Percentiles rank a stretch among this genome's conserved stretches.
phyloP scores from a whole-genome alignment of 2,329 filamentous ascomycete genomes.

The Exophiala lecanii-corni region DNA sequence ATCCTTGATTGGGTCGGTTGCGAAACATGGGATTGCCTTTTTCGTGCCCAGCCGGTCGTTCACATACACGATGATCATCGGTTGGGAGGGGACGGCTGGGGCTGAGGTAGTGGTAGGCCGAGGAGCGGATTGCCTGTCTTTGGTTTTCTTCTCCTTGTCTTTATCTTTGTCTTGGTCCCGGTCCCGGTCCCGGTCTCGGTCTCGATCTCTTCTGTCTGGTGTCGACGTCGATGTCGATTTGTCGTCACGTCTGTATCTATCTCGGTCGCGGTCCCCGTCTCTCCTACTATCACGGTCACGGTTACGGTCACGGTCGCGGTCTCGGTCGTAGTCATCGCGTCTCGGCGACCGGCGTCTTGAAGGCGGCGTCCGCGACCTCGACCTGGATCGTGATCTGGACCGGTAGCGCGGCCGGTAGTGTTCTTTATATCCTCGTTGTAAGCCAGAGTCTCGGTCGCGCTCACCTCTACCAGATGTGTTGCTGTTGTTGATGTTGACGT shows the following conservation, averaged over 20 bases:
- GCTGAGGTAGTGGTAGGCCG: not conserved
- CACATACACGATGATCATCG: slow-evolving; percentile 90
- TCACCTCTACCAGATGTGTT: slow-evolving; percentile 31
- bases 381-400: slow-evolving; percentile 38
- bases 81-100: slow-evolving; percentile 51
- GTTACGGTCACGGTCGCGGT: not conserved
- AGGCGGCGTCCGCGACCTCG: slow-evolving; percentile 22
- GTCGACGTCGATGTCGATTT: not conserved
- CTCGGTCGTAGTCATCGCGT: not conserved
- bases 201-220: not conserved
- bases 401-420: slow-evolving; percentile 32
- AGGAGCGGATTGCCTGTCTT: slow-evolving; percentile 15
- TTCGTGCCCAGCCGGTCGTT: slow-evolving; percentile 98
- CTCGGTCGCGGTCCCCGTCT: not conserved
- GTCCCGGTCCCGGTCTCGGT: not conserved
- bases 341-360: slow-evolving; percentile 13
- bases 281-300: not conserved
- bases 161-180: not conserved
- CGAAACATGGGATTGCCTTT: slow-evolving; percentile 82
- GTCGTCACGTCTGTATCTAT: not conserved
- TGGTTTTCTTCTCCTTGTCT: slow-evolving; percentile 26
- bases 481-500: slow-evolving; percentile 8
- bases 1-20: slow-evolving; percentile 67
- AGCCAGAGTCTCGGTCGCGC: slow-evolving; percentile 46
- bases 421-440: slow-evolving; percentile 51